Conservation (phyloP, 306 rosid species). For the Glycine soja region DNA sequence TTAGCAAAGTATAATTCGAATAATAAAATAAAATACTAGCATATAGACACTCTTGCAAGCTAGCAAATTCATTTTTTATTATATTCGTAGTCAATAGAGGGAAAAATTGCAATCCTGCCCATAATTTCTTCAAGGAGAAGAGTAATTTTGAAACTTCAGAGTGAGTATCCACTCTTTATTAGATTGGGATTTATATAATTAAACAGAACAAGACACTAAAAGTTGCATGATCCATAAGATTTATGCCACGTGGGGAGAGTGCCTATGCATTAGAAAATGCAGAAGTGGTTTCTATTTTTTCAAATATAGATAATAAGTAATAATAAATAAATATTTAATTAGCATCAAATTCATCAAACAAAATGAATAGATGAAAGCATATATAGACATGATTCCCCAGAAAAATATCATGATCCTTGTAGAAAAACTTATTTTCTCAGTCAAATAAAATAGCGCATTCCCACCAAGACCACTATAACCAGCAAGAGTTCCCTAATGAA, state of each 20-base stretch:
- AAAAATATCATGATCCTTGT: neutral
- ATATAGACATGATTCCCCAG: neutral
- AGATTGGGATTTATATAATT: neutral
- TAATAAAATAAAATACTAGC: slow-evolving; percentile 8
- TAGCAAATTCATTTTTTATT: neutral
- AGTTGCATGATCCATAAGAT: neutral
- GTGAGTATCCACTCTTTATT: neutral
- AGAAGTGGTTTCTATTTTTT: neutral
- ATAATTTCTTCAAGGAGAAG: neutral
- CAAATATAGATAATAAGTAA: neutral
- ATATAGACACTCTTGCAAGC: neutral
- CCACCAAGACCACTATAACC: neutral
- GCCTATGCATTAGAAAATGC: neutral
- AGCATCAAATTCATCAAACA: neutral
- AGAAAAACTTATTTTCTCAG: neutral
- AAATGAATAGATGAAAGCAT: neutral
- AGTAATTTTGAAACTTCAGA: too few species aligned
- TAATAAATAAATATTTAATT: neutral
- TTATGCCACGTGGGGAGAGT: neutral
- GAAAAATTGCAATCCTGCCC: neutral
- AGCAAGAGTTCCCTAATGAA: too few species aligned
- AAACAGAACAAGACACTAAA: neutral
- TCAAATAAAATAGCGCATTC: neutral
- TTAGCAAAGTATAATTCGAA: neutral
- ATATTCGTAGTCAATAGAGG: neutral